Evolutionary conservation across 495 filamentous ascomycete species (phyloP), one percentile per base, ranked within the genome.

Genomic region (Chaetomium cochliodes): DNA sequence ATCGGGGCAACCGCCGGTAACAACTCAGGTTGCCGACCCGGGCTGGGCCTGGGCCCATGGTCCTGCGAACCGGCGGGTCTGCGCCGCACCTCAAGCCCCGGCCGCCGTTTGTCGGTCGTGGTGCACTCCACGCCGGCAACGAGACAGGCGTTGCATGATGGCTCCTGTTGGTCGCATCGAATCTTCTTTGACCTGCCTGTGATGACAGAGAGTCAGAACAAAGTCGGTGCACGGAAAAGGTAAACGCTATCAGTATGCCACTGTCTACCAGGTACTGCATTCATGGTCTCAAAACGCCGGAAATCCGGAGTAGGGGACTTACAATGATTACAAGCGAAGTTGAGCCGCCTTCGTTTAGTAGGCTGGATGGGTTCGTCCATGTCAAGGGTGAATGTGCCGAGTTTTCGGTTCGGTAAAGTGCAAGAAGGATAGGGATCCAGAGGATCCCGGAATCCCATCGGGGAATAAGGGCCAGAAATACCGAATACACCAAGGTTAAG

Each of bases 21-120:
- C 8, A 53, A 15, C 11, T 53, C 50, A 25, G 30, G 23, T 30
- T 30, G 50, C 23, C 50, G 50, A 25, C 5, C 1, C 25, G 25
- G 18, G 12, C 13, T 26, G 16, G 52, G 52, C 0, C 18, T 37
- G 52, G 16, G 6, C 52, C 52, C 52, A 2, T 52, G 26, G 26
- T 37, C 52, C 30, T 55, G 52, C 16, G 52, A 55, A 28, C 52
- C 26, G 26, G 52, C 52, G 28, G 52, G 52, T 37, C 30, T 11
- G 15, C 52, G 52, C 11, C 26, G 26, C 22, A 55, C 52, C 52
- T 55, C 52, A 6, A 55, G 15, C 30, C 28, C 52, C 16, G 52
- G 52, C 52, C 52, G 52, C 52, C 52, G 52, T 18, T 33, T 55
- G 30, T 55, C 28, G 52, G 28, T 55, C 15, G 52, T 55, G 52